A percentile compares a stretch with the other conserved stretches of the same genome.
phyloP scores from a whole-genome alignment of 805 yeast species.

The Candida dajiaensis region DNA sequence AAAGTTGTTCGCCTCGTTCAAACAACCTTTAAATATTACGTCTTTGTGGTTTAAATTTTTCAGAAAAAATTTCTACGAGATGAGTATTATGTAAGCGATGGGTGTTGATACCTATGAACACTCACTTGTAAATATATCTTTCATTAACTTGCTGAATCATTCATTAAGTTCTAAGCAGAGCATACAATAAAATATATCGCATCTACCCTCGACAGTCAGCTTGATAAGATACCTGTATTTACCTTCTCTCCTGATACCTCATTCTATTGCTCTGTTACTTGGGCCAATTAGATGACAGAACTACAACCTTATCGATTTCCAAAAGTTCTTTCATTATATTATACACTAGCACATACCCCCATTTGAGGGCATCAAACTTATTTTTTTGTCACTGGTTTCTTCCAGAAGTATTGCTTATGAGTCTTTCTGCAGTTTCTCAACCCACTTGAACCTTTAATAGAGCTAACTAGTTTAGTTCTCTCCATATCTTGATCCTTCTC shows the following conservation, averaged over 20 bases:
- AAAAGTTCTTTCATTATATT: not conserved
- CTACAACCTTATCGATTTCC: too few species aligned
- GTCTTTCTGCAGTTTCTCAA: constrained; percentile 87
- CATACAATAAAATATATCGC: too few species aligned
- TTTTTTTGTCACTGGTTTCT: constrained; percentile 31
- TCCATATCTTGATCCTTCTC: constrained; percentile 72
- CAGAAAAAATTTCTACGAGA: not conserved
- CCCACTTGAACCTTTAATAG: constrained; percentile 74
- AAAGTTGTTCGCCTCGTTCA: not conserved
- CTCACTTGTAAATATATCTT: too few species aligned
- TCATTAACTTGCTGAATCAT: too few species aligned
- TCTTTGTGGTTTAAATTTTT: not conserved
- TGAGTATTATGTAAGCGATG: not conserved
- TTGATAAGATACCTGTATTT: too few species aligned
- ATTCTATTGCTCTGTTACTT: too few species aligned
- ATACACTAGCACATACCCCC: not conserved
- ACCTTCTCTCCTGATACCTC: too few species aligned
- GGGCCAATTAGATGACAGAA: too few species aligned
- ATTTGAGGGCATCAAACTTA: not conserved
- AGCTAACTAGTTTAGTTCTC: constrained; percentile 64
- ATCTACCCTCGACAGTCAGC: too few species aligned
- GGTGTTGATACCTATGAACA: not conserved
- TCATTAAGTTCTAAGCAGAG: too few species aligned
- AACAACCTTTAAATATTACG: not conserved
- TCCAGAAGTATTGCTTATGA: constrained; percentile 70